Base-by-base conservation (phyloP, 371 early-diverging fungal genomes). In the Mucor saturninus region DNA sequence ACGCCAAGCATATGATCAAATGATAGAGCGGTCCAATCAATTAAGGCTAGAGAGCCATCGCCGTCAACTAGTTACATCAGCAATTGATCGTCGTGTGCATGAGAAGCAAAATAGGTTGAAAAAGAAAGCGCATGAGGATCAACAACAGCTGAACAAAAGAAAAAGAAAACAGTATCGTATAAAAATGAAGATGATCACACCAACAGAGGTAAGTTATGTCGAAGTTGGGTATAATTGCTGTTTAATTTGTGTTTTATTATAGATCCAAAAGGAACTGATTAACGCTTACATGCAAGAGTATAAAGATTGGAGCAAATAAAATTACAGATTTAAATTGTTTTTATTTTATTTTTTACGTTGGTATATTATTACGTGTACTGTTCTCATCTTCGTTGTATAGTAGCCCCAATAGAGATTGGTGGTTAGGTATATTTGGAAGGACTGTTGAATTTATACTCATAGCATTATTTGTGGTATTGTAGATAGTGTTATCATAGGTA, bases 371-470 rank as follows among this genome's bases (percentile, higher is more conserved):
- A 38, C 39, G 38, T 13, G 43, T 52, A 30, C 21, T n/a, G 29
- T 6, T 15, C 11, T 55, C 60, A 49, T 65, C 65, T 39, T 65
- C 60, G 54, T 59, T 59, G 49, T 48, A 37, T 14, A 64, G 45
- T 15, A 65, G 48, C 5, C 60, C 60, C 26, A 65, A 54, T 59
- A 59, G 54, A n/a, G 65, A 59, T 55, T 64, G 65, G 15, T 64
- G 58, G 28, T 50, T 61, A 30, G 61, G 37, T 54, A 54, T 61
- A 54, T 51, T 61, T 10, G 50, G 32, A 21, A 40, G 21, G 8
- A 26, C n/a, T 42, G 46, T 8, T 35, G 32, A 28, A 49, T 49
- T 32, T 43, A 15, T 21, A 46, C 4, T 35, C 49, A 59, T 46
- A 59, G 13, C 15, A 37, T 15, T 30, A 31, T 5, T 31, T 37